Percentiles rank a stretch among this genome's conserved stretches.
Conservation (phyloP, 345 rosid genomes). For the Dovyalis caffra region DNA sequence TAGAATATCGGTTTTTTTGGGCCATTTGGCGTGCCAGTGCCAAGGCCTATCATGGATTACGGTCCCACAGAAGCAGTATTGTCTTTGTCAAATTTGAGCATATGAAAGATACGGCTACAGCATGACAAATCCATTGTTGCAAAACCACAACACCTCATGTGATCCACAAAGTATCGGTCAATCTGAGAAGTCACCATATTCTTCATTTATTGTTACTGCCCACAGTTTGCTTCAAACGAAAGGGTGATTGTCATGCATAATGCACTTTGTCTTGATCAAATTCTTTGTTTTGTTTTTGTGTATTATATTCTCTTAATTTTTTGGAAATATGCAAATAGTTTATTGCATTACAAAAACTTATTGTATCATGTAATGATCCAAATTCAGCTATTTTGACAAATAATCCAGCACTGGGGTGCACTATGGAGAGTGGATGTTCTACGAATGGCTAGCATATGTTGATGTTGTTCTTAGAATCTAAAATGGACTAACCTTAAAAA, state of each 20-base stretch:
- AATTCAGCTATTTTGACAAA: background rate
- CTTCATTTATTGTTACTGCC: background rate
- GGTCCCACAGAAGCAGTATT: constrained; percentile 13
- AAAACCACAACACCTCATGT: constrained; percentile 24
- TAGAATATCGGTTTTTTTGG: background rate
- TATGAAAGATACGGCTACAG: background rate
- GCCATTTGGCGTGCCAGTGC: background rate
- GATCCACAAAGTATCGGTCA: background rate
- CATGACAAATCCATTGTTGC: background rate
- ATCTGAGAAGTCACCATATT: background rate
- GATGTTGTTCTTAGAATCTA: background rate
- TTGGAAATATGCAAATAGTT: background rate
- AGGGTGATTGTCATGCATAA: too few species aligned
- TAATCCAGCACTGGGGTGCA: background rate
- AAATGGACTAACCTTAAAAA: too few species aligned
- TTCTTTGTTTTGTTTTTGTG: background rate
- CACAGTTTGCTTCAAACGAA: background rate
- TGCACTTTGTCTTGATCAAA: background rate
- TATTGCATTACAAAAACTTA: background rate
- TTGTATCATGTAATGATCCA: background rate
- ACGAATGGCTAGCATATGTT: background rate
- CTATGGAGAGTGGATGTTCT: background rate
- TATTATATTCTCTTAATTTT: background rate
- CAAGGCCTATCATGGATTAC: constrained; percentile 6
- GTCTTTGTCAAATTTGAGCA: background rate